Conservation (phyloP, 2,329 filamentous ascomycete genomes). For the Calonectria pauciramosa region DNA sequence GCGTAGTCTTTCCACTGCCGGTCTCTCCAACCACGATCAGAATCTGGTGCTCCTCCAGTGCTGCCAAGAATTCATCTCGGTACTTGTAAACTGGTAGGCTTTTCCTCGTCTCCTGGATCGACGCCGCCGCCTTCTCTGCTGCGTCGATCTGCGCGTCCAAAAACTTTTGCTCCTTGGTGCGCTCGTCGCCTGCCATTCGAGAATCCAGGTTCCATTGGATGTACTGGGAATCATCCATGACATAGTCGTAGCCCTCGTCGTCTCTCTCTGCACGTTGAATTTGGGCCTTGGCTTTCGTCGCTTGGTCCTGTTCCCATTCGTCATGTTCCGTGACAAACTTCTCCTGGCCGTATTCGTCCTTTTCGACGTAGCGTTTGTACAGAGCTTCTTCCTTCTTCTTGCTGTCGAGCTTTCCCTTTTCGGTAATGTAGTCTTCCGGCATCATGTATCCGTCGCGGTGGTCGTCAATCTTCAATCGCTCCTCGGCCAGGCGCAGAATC, state of each 20-base stretch:
- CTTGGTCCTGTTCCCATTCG: constrained; percentile 94
- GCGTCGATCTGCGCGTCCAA: constrained; percentile 87
- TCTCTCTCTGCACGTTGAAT: constrained; percentile 81
- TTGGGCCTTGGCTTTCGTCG: constrained; percentile 88
- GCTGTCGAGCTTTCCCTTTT: constrained; percentile 89
- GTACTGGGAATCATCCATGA: constrained; percentile 90
- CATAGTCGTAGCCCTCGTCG: constrained; percentile 90
- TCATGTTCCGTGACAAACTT: constrained; percentile 94
- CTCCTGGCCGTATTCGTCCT: constrained; percentile 89
- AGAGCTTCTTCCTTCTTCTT: constrained; percentile 91
- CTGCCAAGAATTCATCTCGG: constrained; percentile 86
- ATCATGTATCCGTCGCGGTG: constrained; percentile 92
- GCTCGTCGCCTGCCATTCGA: constrained; percentile 78
- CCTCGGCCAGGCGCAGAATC: constrained; percentile 84
- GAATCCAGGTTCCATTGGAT: constrained; percentile 88
- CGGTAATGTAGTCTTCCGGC: constrained; percentile 95
- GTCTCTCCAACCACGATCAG: constrained; percentile 96
- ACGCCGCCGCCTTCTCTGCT: constrained; percentile 88
- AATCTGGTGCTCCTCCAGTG: constrained; percentile 87
- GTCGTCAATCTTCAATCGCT: constrained; percentile 89
- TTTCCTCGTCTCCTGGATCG: constrained; percentile 92
- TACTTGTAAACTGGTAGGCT: constrained; percentile 92
- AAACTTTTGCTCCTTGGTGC: constrained; percentile 81
- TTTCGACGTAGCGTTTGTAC: constrained; percentile 91
- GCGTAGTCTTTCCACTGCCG: constrained; percentile 95